Evolutionary conservation across 1,139 yeast species (phyloP), one percentile per base, ranked within the genome.

Genomic region (Pichia terricola): DNA sequence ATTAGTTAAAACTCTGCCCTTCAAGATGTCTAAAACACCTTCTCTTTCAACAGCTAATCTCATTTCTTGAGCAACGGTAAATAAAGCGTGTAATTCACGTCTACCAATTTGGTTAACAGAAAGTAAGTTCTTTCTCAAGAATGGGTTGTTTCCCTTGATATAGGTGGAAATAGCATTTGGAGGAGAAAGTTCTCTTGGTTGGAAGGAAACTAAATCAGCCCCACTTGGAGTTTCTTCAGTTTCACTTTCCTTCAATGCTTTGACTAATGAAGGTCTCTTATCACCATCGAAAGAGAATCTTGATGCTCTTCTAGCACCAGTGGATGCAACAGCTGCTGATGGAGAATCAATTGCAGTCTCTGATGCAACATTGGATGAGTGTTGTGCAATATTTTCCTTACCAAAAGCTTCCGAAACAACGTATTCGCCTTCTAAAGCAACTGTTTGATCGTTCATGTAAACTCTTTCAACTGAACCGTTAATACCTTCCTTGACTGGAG

Each of bases 21-120:
- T 77, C 68, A 91, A 77, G 50, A 94, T 67, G 64, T 91, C 96
- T 63, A 94, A 72, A 45, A 87, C 94, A 58, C 98, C 98, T 60
- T 82, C 85, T 69, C 97, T 84, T 70, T 91, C 97, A 50, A 91
- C 98, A 40, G 94, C 94, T 54, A 91, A 75, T 67, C 97, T 79
- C 89, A 94, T 82, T 69, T 94, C 98, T 70, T 91, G 96, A 35
- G 98, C 98, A 58, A 91, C 91, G 32, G 96, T 83, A 70, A 94
- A 94, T 63, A 94, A 73, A 28, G 88, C 76, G 64, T 91, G 98
- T 65, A 94, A 73, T 62, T 91, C 95, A 47, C 87, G 72, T 68
- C 97, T 81, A 51, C 77, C 72, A 63, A 91, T 81, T 60, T 88
- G 91, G 60, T 80, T 79, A 42, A 94, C 97, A 37, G 96, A 86